Evolutionary conservation across 1,139 yeast species (phyloP), one percentile per base, ranked within the genome.

Genomic region (Nakaseomyces nivariensis): DNA sequence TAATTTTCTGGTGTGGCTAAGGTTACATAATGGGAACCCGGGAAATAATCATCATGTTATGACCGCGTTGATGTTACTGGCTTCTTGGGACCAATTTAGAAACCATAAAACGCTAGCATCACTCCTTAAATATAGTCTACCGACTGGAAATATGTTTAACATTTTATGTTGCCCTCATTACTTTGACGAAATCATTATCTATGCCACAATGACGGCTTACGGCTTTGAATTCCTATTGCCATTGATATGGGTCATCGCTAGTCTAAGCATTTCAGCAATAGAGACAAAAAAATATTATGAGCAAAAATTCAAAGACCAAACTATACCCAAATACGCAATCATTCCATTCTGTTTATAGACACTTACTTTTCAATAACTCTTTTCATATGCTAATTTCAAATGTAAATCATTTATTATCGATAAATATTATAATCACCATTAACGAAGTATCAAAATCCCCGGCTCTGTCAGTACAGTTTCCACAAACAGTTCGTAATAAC

Each of bases 151-250:
- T 1, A 60, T 80, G 46, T 83, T 87, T 63, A 65, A 65, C 40
- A 59, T 61, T 11, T 73, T 78, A 1, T 74, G 84, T 10, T 82
- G 89, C 58, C 90, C 97, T 0, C 97, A 90, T 64, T 90, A 89
- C 59, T 70, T 83, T 17, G 85, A 85, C 57, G 97, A 90, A 62
- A 69, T 86, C 1, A 51, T 77, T 31, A 76, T 89, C 22, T 90
- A 90, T 59, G 45, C 72, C 0, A 61, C 78, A 0, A 58, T 77
- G 1, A 55, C 63, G 3, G 45, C 66, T 0, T 55, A 66, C n/a
- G 56, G 58, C 34, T 29, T 25, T 3, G 62, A 57, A 50, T 53
- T 58, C 48, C 8, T 54, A 6, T 60, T 57, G 56, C 59, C 56
- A 9, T 64, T 75, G 49, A n/a, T 72, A 0, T 86, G 94, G 81